Evolutionary conservation across 129 eudicot genomes (phyloP), one percentile per base, ranked within the genome.

Genomic region (Erigeron canadensis): DNA sequence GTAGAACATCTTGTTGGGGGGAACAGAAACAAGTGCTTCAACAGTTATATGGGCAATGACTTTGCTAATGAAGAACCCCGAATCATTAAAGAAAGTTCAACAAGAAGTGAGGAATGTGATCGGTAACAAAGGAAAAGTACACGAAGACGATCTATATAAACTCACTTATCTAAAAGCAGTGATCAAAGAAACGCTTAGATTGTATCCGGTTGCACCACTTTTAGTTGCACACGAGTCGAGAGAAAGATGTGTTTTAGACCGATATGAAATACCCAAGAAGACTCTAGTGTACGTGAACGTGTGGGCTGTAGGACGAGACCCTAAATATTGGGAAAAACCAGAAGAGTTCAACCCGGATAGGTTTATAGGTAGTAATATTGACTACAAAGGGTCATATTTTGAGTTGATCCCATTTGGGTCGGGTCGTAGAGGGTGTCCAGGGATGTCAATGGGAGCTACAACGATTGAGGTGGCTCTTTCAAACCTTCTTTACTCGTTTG

Each of bases 31-130:
- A 47, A 84, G 68, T 57, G 77, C 88, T 17, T 66, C 81, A 4
- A 56, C 80, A 7, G 62, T 67, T 48, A 66, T 73, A 41, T 84
- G 88, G 88, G 80, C 80, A 7, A 77, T 84, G 83, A 84, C 88
- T 17, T 72, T 66, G 43, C 47, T 84, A 7, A 80, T 80, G 41
- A 84, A 77, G 66, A 81, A 80, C 50, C 88, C 85, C 2, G 5
- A 39, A 57, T 68, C 56, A 5, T 69, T 84, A 72, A 77, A 72
- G 28, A 84, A 72, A 73, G 68, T 17, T 55, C 88, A 84, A 84
- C 77, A 80, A 54, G 83, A 84, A 73, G 80, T 82, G 13, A 46
- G 86, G 4, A 28, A 66, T 1, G 63, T 8, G 43, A 62, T 82
- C 2, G 73, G 80, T 5, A 47, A 82, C 40, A 73, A 73, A 54